Percentiles rank a stretch among this genome's conserved stretches.
phyloP scores from a whole-genome alignment of 192 early-diverging fungal genomes.

The Podila clonocystis region DNA sequence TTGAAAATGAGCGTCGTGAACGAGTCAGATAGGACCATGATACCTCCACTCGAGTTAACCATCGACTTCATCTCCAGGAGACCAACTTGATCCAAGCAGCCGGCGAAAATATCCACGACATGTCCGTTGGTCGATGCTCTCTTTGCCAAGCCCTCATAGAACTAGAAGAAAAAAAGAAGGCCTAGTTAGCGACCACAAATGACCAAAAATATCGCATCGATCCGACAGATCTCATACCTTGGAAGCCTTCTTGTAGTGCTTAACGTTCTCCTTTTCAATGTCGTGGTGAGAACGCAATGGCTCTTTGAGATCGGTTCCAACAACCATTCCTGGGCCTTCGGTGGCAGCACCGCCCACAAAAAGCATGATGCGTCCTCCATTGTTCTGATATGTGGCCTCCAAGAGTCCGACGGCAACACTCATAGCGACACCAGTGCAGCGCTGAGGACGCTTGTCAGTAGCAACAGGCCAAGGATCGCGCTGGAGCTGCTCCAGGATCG shows the following conservation, averaged over 20 bases:
- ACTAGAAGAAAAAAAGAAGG: slow-evolving; percentile 59
- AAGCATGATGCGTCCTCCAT: slow-evolving; percentile 92
- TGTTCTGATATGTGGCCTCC: slow-evolving; percentile 93
- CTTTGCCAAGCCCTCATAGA: slow-evolving; percentile 90
- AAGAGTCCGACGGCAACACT: slow-evolving; percentile 93
- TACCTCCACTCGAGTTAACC: slow-evolving; percentile 89
- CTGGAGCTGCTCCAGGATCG: slow-evolving; percentile 96
- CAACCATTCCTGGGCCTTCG: slow-evolving; percentile 97
- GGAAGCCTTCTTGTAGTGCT: slow-evolving; percentile 92
- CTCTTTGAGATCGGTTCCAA: slow-evolving; percentile 91
- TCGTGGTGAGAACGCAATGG: slow-evolving; percentile 97
- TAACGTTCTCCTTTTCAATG: slow-evolving; percentile 93
- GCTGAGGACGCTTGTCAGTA: slow-evolving; percentile 90
- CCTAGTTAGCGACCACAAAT: background rate
- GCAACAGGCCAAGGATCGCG: slow-evolving; percentile 97
- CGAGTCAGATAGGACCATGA: slow-evolving; percentile 95
- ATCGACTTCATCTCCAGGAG: slow-evolving; percentile 96
- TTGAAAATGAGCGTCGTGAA: slow-evolving; percentile 98
- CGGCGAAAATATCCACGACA: slow-evolving; percentile 95
- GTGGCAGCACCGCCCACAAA: slow-evolving; percentile 96
- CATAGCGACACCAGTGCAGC: slow-evolving; percentile 96
- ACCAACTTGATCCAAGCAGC: slow-evolving; percentile 97
- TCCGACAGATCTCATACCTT: slow-evolving; percentile 64
- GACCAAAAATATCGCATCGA: background rate
- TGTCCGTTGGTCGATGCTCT: slow-evolving; percentile 90